Evolutionary conservation across 2,329 filamentous ascomycete species (phyloP).

Genomic region (Alternaria conjuncta): DNA sequence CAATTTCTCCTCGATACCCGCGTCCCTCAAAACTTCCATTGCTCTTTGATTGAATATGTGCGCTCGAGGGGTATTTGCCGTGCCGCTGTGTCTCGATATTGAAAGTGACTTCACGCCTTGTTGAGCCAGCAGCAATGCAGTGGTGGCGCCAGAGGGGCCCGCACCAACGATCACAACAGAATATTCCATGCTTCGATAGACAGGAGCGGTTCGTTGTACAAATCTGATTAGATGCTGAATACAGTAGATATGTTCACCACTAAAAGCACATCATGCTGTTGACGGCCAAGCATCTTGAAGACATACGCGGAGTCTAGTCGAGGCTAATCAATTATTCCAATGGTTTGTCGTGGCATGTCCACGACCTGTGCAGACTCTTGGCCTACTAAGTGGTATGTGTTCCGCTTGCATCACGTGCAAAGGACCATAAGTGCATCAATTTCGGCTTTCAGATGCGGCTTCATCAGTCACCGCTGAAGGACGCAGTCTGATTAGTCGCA

Average conservation of each 20-base stretch:
- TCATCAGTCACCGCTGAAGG: background rate
- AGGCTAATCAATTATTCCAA: background rate
- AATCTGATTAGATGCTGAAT: background rate
- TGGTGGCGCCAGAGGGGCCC: background rate
- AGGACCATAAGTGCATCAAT: background rate
- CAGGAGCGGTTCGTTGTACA: background rate
- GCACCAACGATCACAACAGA: background rate
- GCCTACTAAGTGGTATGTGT: background rate
- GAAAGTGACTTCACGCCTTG: background rate
- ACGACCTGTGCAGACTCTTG: background rate
- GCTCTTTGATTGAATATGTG: constrained; percentile 62
- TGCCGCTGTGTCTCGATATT: background rate
- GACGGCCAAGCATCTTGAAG: background rate
- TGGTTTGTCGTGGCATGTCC: background rate
- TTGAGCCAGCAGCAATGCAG: background rate
- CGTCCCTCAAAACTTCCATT: constrained; percentile 57
- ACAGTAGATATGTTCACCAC: background rate
- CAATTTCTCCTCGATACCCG: background rate
- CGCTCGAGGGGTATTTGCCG: constrained; percentile 64
- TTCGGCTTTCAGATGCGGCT: background rate
- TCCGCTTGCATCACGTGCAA: background rate
- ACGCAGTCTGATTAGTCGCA: background rate
- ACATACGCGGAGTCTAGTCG: background rate
- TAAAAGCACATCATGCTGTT: background rate
- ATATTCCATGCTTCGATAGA: background rate